Base-by-base conservation (phyloP, 1,139 yeast genomes). In the Candida smagusa region DNA sequence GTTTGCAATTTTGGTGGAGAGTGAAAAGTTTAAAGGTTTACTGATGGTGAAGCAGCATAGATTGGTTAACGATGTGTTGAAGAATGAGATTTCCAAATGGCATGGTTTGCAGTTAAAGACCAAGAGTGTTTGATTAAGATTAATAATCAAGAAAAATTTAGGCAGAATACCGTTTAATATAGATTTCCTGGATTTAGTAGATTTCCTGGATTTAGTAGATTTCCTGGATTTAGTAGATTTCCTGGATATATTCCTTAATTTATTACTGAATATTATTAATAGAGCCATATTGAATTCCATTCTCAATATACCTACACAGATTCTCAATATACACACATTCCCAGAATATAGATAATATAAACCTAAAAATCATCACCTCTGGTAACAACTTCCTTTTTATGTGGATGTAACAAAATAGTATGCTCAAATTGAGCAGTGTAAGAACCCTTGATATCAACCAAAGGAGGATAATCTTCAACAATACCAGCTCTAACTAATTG, bases 341-440 rank as follows among this genome's bases (percentile, higher is more conserved):
- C 19, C 19, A 16, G 19, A 16, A 16, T 16, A 16, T 16, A 16
- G 19, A 16, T 5, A n/a, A 16, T 16, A 16, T 16, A 16, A 5
- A 16, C 19, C 43, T 54, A 92, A 58, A 81, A 94, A 63, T 92
- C 98, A 38, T 88, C 97, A 37, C 99, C 98, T 49, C 92, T 77
- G 27, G 96, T 87, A 16, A 92, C 90, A 34, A 92, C 94, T 63
- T 92, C 99, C 68, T 92, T 92, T 62, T 79, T 79, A 41, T 89
- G 89, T 21, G 97, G 95, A 54, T 90, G 94, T 53, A 92, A 72
- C 50, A 94, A 70, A 37, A 92, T 78, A 1, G 98, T 94, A 65
- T 94, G 98, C 61, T 92, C 99, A 56, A 65, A 92, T 62, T 92
- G 99, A 0, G 98, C 98, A 30, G 98, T 92, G 71, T 86, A 90